Base-by-base conservation (phyloP, 179 eudicot species). In the Beta lomatogona region DNA sequence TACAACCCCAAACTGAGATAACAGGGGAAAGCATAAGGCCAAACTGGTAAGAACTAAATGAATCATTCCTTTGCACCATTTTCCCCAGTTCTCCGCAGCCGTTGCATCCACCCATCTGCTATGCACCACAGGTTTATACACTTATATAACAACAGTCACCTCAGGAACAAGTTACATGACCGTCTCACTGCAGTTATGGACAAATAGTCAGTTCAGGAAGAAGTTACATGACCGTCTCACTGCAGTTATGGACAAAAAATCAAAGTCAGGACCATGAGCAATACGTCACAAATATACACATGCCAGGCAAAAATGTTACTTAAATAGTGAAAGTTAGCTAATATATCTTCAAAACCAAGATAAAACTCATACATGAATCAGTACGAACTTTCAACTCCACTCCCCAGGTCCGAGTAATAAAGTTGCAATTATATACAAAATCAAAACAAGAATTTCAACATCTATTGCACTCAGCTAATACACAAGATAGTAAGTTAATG, bases 1-100 rank as follows among this genome's bases (percentile, higher is more conserved):
- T 88, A 81, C 99, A 94, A 73, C 92, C 99, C 99, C 98, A 95
- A 80, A 95, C 88, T 68, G 98, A 95, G 86, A 94, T 89, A 86
- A 91, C 89, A 60, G 94, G 99, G 75, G 90, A 89, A 76, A 92
- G 90, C 28, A 85, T 85, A 83, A 94, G 99, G 77, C 93, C 87
- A 83, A 82, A 89, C 84, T 88, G 91, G 79, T 92, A 89, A 66
- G 90, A 71, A 59, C 82, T 90, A 60, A 84, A 88, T 65, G 80
- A 83, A 44, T 89, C 89, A 74, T 86, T 82, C 81, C 76, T 87
- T 22, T 81, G 78, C 85, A 81, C 79, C 93, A 91, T 89, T 83
- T 79, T 87, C 83, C 85, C 89, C 76, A 86, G 76, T 58, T 82
- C 84, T 50, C 86, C 91, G 85, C 87, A 78, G 22, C 88, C 89